A percentile compares a stretch with the other conserved stretches of the same genome.
These are phyloP conservation scores for Annulohypoxylon bovei DNA, from an alignment of 495 filamentous ascomycete genomes.

Conservation along the genomic window DNA sequence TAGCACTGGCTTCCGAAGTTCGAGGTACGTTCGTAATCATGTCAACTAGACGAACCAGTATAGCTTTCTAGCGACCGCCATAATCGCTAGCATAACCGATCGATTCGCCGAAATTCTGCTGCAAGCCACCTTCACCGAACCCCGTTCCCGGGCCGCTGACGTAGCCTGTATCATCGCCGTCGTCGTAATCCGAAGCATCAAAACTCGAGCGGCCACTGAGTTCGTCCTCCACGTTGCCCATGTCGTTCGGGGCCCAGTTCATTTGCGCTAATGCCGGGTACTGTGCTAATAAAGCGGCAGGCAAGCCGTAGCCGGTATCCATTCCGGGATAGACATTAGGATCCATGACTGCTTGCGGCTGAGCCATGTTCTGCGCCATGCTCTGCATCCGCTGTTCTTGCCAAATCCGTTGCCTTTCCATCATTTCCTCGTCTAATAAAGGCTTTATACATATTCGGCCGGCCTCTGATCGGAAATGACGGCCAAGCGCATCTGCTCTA, in stretches of 20 bases:
- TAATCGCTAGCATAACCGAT: conserved; percentile 65
- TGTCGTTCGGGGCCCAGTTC: conserved; percentile 73
- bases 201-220: conserved; percentile 86
- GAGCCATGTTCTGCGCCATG: conserved; percentile 58
- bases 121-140: conserved; percentile 60
- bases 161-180: conserved; percentile 67
- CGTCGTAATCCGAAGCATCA: conserved; percentile 82
- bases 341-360: conserved; percentile 61
- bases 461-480: conserved; percentile 97
- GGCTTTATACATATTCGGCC: conserved; percentile 97
- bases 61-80: conserved; percentile 50
- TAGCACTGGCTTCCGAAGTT: not conserved
- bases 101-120: conserved; percentile 58
- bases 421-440: conserved; percentile 86
- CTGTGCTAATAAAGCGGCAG: conserved; percentile 86
- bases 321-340: conserved; percentile 58
- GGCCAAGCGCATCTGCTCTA: conserved; percentile 91
- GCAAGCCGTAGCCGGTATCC: conserved; percentile 74
- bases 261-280: conserved; percentile 89
- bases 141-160: conserved; percentile 64
- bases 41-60: not conserved
- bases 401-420: conserved; percentile 74
- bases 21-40: not conserved
- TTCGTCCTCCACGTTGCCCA: conserved; percentile 75
- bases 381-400: conserved; percentile 72